Evolutionary conservation across 2,329 filamentous ascomycete genomes (phyloP).

Genomic region (Aspergillus vadensis): DNA sequence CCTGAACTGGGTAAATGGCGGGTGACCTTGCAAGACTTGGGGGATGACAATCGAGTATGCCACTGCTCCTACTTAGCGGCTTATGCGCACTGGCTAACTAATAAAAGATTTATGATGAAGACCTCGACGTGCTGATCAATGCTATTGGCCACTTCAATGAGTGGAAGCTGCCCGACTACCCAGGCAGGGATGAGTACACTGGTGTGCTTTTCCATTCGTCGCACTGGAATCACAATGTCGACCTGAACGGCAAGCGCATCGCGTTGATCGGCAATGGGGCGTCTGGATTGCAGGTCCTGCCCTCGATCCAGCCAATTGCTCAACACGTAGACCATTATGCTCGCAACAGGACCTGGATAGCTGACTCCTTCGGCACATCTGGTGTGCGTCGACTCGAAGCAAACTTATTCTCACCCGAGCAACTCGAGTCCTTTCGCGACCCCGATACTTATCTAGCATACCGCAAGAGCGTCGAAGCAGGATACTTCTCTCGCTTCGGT

Average conservation of each 20-base stretch:
- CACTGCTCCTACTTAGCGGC: neutral
- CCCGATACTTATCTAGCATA: constrained; percentile 63
- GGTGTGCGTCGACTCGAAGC: constrained; percentile 57
- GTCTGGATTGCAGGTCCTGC: constrained; percentile 58
- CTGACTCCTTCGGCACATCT: constrained; percentile 61
- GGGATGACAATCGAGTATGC: constrained; percentile 27
- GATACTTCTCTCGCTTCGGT: constrained; percentile 63
- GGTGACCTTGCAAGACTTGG: constrained; percentile 46
- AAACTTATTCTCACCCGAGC: constrained; percentile 57
- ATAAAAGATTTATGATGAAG: constrained; percentile 45
- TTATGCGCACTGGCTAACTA: neutral
- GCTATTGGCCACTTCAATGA: constrained; percentile 68
- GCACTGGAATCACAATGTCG: constrained; percentile 59
- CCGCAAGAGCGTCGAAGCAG: constrained; percentile 59
- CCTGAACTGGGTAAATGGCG: constrained; percentile 57
- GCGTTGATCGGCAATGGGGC: constrained; percentile 67
- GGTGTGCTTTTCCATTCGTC: constrained; percentile 63
- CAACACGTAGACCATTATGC: constrained; percentile 64
- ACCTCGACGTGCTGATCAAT: constrained; percentile 63
- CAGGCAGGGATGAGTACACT: constrained; percentile 58
- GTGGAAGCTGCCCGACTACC: constrained; percentile 64
- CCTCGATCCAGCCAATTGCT: constrained; percentile 43
- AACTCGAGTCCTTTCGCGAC: constrained; percentile 60
- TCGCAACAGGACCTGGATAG: constrained; percentile 68
- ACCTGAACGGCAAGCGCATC: constrained; percentile 51